phyloP scores from a whole-genome alignment of 805 yeast genomes.

The Myxozyma neglecta region DNA sequence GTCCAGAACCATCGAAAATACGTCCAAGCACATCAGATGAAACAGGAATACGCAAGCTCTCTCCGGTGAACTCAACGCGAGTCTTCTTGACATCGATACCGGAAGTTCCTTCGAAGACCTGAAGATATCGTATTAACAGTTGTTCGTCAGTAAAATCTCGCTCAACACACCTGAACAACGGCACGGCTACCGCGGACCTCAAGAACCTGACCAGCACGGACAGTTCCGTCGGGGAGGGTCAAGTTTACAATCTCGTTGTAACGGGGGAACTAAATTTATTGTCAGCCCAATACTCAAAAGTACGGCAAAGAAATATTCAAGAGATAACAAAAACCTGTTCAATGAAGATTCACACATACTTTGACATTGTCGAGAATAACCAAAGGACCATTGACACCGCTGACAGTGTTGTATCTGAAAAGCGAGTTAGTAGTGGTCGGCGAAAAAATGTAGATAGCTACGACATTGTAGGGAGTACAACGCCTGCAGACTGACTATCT shows the following conservation, averaged over 20 bases:
- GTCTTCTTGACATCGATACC: slow-evolving; percentile 99
- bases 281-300: background rate
- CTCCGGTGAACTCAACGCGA: slow-evolving; percentile 94
- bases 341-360: slow-evolving; percentile 9
- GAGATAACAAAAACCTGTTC: background rate
- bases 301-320: background rate
- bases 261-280: slow-evolving; percentile 57
- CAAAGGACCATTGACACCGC: slow-evolving; percentile 97
- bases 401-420: slow-evolving; percentile 89
- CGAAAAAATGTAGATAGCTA: no score
- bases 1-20: slow-evolving; percentile 97
- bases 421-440: background rate
- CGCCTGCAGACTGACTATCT: background rate
- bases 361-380: slow-evolving; percentile 86
- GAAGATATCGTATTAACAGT: background rate
- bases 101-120: slow-evolving; percentile 95
- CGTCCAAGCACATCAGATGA: slow-evolving; percentile 97
- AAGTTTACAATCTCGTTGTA: slow-evolving; percentile 95
- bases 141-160: background rate
- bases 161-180: slow-evolving; percentile 64
- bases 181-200: slow-evolving; percentile 98
- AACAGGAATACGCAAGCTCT: slow-evolving; percentile 87
- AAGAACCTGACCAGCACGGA: slow-evolving; percentile 95
- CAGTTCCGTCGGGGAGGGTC: slow-evolving; percentile 92
- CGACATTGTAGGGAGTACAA: background rate